These are phyloP conservation scores for Oryza brachyantha DNA, from an alignment of 176 grass and related monocot genomes.

Conservation along the genomic window DNA sequence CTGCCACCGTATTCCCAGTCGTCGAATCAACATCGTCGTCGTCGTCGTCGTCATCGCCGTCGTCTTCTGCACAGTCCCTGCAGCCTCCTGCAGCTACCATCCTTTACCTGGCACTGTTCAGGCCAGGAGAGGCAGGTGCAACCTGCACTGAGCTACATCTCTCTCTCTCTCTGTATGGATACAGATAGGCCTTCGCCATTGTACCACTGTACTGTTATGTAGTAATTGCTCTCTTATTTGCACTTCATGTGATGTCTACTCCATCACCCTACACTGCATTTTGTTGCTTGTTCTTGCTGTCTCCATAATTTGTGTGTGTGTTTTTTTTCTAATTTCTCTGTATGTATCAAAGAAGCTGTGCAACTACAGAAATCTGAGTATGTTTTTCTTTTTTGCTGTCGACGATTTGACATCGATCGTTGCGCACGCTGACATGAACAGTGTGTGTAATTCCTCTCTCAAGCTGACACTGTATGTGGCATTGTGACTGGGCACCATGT, in stretches of 20 bases:
- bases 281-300: background rate
- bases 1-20: background rate
- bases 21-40: slow-evolving; percentile 9
- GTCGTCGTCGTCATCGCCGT: background rate
- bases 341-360: background rate
- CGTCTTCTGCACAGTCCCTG: slow-evolving; percentile 1
- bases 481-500: background rate
- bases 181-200: background rate
- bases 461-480: background rate
- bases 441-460: background rate
- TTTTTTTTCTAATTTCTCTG: too few species aligned
- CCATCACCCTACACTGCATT: background rate
- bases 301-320: too few species aligned
- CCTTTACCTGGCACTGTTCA: slow-evolving; percentile 33
- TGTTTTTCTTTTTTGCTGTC: background rate
- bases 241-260: background rate
- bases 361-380: background rate
- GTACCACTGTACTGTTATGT: background rate
- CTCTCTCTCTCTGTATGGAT: background rate
- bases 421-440: background rate
- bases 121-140: background rate
- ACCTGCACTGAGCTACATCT: slow-evolving; percentile 1
- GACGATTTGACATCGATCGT: background rate
- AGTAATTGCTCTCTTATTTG: background rate
- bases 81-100: slow-evolving; percentile 16